These are phyloP conservation scores for Candida silvicultrix DNA, from an alignment of 805 yeast genomes.

Conservation along the genomic window DNA sequence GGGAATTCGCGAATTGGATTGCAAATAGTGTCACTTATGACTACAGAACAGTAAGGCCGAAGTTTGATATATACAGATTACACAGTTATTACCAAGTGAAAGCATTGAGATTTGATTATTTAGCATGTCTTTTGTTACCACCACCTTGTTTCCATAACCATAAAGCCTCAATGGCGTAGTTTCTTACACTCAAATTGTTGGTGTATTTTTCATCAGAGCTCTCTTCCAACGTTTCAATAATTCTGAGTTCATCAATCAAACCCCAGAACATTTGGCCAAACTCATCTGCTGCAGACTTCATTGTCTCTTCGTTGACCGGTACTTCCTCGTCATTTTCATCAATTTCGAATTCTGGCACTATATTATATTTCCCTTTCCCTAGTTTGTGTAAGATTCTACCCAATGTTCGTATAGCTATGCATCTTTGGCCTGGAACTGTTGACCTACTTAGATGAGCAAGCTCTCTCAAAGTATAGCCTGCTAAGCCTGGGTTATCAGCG, in stretches of 20 bases:
- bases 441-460: conserved; percentile 75
- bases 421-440: conserved; percentile 75
- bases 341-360: conserved; percentile 38
- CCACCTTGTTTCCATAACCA: conserved; percentile 75
- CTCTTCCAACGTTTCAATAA: conserved; percentile 60
- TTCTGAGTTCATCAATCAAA: conserved; percentile 51
- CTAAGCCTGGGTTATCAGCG: conserved; percentile 77
- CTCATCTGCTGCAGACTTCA: conserved; percentile 24
- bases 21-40: background rate
- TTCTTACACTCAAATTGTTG: conserved; percentile 64
- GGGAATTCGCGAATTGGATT: background rate
- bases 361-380: conserved; percentile 52
- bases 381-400: conserved; percentile 85
- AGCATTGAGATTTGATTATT: conserved; percentile 3
- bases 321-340: conserved; percentile 25
- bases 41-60: too few relatives aligned
- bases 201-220: conserved; percentile 63
- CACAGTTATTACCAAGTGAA: too few relatives aligned
- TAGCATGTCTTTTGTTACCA: conserved; percentile 28
- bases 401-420: conserved; percentile 77
- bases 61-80: too few relatives aligned
- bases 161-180: conserved; percentile 82
- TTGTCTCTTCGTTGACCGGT: conserved; percentile 29
- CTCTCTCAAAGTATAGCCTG: conserved; percentile 88
- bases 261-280: conserved; percentile 58